Conservation (phyloP, 345 rosid genomes). For the Corchorus capsularis region DNA sequence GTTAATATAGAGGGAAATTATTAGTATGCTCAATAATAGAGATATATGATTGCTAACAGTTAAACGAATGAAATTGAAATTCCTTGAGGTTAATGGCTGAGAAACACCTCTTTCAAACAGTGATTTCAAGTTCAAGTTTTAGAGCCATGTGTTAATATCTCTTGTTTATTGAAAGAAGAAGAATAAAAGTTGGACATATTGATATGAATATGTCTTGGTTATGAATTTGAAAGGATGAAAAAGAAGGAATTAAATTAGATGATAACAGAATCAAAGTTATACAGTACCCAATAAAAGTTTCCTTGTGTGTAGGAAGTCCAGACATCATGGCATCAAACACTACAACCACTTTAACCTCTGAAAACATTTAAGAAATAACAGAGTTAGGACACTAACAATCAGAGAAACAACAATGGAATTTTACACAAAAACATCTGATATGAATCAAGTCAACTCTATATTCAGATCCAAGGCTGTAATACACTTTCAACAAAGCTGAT, state of each 20-base stretch:
- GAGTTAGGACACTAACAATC: conserved; percentile 15
- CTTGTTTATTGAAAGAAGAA: no score
- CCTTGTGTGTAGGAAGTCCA: conserved; percentile 88
- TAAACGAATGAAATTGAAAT: background rate
- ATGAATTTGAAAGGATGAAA: background rate
- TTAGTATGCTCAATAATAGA: conserved; percentile 5
- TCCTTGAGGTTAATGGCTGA: conserved; percentile 1
- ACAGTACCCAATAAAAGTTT: conserved; percentile 69
- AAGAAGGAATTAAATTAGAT: background rate
- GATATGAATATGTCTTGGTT: background rate
- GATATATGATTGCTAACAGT: background rate
- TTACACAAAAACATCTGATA: conserved; percentile 1
- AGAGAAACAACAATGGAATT: background rate
- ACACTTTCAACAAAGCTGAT: background rate
- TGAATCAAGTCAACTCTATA: conserved; percentile 6
- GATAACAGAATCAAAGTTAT: background rate
- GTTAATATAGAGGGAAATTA: background rate
- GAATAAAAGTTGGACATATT: background rate
- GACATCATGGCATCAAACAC: conserved; percentile 97
- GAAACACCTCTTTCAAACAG: background rate
- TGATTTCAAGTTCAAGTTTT: background rate
- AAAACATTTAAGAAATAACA: conserved; percentile 27
- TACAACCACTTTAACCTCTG: conserved; percentile 94
- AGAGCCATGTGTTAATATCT: background rate
- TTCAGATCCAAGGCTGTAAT: background rate